Evolutionary conservation across 1,139 yeast species (phyloP).

Genomic region (Blastobotrys illinoisensis): DNA sequence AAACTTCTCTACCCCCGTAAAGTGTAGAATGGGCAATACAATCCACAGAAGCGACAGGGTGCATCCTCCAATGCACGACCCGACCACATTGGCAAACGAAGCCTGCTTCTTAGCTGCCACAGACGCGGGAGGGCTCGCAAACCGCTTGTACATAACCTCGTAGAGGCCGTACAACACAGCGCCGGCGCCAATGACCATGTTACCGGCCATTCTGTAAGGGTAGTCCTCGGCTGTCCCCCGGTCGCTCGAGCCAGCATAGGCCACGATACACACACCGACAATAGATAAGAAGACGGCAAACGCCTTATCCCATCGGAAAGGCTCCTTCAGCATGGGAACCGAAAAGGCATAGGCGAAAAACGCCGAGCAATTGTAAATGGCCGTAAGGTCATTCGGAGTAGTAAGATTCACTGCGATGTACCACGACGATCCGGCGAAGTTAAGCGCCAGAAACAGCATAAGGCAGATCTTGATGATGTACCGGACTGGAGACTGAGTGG

Average conservation of each 20-base stretch:
- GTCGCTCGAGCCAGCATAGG: conserved; percentile 53
- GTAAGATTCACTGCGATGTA: conserved; percentile 77
- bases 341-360: conserved; percentile 85
- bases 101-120: conserved; percentile 52
- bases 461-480: conserved; percentile 45
- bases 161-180: conserved; percentile 79
- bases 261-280: conserved; percentile 71
- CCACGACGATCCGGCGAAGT: conserved; percentile 81
- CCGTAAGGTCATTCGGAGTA: conserved; percentile 81
- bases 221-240: conserved; percentile 31
- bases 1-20: conserved; percentile 55
- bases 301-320: conserved; percentile 59
- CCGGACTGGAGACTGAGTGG: conserved; percentile 37
- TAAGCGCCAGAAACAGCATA: conserved; percentile 52
- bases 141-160: conserved; percentile 75
- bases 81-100: conserved; percentile 52
- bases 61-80: conserved; percentile 53
- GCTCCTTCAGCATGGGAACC: conserved; percentile 62
- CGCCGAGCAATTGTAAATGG: conserved; percentile 85
- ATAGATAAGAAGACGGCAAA: conserved; percentile 68
- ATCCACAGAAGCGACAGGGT: conserved; percentile 50
- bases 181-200: conserved; percentile 66
- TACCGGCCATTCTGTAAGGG: conserved; percentile 66
- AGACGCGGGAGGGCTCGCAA: conserved; percentile 67
- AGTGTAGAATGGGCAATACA: conserved; percentile 46